Percentiles rank a stretch among this genome's conserved stretches.
Conservation (phyloP, 345 rosid species). For the Aquilaria yunnanensis region DNA sequence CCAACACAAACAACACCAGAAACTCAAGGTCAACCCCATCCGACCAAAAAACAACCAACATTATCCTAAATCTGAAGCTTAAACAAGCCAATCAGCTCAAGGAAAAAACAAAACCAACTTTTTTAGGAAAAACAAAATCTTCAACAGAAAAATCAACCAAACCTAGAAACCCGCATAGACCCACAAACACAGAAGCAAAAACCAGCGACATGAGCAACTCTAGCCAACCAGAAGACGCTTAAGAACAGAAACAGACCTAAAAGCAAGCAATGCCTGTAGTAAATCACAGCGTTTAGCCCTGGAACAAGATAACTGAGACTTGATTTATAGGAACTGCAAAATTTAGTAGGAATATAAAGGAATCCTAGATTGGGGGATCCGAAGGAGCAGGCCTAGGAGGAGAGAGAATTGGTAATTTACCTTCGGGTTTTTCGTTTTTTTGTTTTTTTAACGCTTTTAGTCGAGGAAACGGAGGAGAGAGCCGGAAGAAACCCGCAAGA, state of each 20-base stretch:
- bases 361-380: slow-evolving; percentile 40
- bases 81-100: slow-evolving; percentile 2
- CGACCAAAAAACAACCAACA: slow-evolving; percentile 1
- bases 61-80: slow-evolving; percentile 4
- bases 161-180: slow-evolving; percentile 2
- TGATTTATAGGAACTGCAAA: slow-evolving; percentile 1
- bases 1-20: neutral
- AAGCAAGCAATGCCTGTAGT: neutral
- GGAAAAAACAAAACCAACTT: neutral
- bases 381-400: slow-evolving; percentile 3
- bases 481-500: slow-evolving; percentile 16
- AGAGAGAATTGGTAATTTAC: neutral
- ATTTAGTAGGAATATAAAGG: neutral
- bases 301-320: neutral
- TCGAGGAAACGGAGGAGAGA: slow-evolving; percentile 1
- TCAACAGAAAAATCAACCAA: neutral
- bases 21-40: slow-evolving; percentile 7
- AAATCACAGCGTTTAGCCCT: neutral
- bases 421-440: slow-evolving; percentile 15
- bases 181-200: slow-evolving; percentile 1
- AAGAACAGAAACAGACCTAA: neutral
- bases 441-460: slow-evolving; percentile 7
- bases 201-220: slow-evolving; percentile 1
- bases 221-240: neutral
- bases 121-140: neutral